Base-by-base conservation (phyloP, 2,329 filamentous ascomycete genomes). In the Akanthomyces dipterigenus region DNA sequence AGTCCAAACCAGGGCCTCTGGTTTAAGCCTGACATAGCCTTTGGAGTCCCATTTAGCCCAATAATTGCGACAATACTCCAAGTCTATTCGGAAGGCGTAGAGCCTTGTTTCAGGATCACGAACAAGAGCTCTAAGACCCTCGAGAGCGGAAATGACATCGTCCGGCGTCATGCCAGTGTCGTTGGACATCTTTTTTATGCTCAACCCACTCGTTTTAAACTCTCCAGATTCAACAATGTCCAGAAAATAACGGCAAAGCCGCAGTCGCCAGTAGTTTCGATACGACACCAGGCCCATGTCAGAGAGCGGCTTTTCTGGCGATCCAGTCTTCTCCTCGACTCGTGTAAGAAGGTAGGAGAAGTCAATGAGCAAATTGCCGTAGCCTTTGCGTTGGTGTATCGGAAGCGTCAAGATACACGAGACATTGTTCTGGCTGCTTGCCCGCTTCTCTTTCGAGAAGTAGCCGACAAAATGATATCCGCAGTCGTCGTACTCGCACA, bases 401-500 rank as follows among this genome's bases (percentile, higher is more conserved):
- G 95, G 95, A 43, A 99, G 79, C 4, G 96, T 96, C 53, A 99
- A 78, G 67, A 99, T 99, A 74, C 95, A 99, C 9, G 92, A 97
- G 53, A 99, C 95, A 66, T 99, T 99, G 74, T 99, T 98, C 68
- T 93, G 88, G 64, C 92, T 96, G 73, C 91, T 93, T 2, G 91
- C 89, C 48, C 96, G 84, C 76, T 99, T 99, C 76, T 99, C 95
- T 73, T 99, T 99, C 55, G 95, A 98, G 70, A 99, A 99, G 72
- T 99, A 99, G n/a, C 95, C 95, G 28, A 98, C 93, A 67, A 99
- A 95, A 72, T 97, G 95, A 71, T 95, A 97, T 20, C 93, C 93
- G 20, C 88, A 84, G 61, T 95, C 89, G 70, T 97, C 90, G 67
- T 93, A 93, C 68, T 96, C 95, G 66, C 92, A 96, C 77, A 98